Conservation (phyloP, 2,329 filamentous ascomycete genomes). For the Alternaria sp. region DNA sequence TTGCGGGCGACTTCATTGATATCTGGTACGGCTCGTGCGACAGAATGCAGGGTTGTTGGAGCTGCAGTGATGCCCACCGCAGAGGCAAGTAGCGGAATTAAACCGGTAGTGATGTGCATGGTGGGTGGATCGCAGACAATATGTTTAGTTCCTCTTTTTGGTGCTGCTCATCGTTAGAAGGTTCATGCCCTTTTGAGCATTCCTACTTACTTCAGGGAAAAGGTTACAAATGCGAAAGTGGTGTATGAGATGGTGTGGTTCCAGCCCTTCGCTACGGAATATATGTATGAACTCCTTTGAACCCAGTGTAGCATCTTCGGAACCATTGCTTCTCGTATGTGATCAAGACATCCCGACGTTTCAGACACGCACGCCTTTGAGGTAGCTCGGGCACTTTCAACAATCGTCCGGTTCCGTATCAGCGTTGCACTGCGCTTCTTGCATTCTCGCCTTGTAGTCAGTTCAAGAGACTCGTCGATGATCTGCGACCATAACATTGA, state of each 20-base stretch:
- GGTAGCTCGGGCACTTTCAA: conserved; percentile 4
- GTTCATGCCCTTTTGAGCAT: not conserved
- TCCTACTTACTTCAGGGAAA: not conserved
- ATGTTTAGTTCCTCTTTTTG: not conserved
- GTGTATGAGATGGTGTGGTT: not conserved
- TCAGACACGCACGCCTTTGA: conserved; percentile 15
- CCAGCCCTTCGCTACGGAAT: not conserved
- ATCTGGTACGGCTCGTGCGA: conserved; percentile 20
- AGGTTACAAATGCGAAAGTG: not conserved
- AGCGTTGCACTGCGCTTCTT: conserved; percentile 15
- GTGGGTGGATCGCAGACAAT: not conserved
- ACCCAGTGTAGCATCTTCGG: conserved; percentile 16
- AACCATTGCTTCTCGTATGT: conserved; percentile 13
- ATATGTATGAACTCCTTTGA: conserved; percentile 6
- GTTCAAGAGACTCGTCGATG: not conserved
- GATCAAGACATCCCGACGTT: conserved; percentile 16
- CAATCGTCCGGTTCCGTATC: conserved; percentile 1
- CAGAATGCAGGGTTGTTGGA: conserved; percentile 11
- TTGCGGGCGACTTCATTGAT: conserved; percentile 27
- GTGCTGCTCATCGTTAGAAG: not conserved
- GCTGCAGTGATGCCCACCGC: conserved; percentile 15
- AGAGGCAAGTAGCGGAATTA: conserved; percentile 20
- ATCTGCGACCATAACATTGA: not conserved
- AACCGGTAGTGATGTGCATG: conserved; percentile 19
- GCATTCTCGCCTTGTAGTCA: not conserved